Evolutionary conservation across 768 basidiomycete species (phyloP), one percentile per base, ranked within the genome.

Genomic region (Collybia mongolica): DNA sequence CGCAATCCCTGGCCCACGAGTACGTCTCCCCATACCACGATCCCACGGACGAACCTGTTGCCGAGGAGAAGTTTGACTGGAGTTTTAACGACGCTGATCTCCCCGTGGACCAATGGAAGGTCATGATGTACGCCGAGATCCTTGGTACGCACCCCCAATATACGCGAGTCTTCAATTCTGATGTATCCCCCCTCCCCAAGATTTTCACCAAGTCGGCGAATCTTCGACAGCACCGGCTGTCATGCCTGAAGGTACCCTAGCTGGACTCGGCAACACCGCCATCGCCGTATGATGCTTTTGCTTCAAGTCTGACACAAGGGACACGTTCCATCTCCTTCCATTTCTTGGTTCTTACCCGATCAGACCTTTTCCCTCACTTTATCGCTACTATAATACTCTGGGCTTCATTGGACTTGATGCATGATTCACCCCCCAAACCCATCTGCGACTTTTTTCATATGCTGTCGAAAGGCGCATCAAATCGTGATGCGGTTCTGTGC

Each of bases 81-180:
- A 90, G 87, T 61, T 99, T 99, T 82, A 99, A 99, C 69, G 97
- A 99, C 56, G 97, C 97, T 17, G 97, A 99, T 67, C 77, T 99
- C 39, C 97, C 97, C 0, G 90, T 98, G 9, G 97, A 99, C 62
- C 96, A 93, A 1, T 99, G 97, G 97, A 98, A 98, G 72, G 96
- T 97, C 64, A 99, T 99, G 97, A 99, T 99, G 96, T 98, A 98
- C 76, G 90, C 87, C 60, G 96, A 99, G 71, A 98, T 98, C 56
- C 76, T 98, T 11, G 93, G 94, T 93, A 61, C 54, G 86, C 70
- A 44, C 19, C 22, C 43, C 49, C 19, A 7, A n/a, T 32, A n/a
- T 54, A 6, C 23, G 26, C 36, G 11, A 23, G 9, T 22, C 23
- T 45, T 40, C 19, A 17, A 23, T 24, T 15, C 26, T 50, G 20